Percentiles rank a stretch among this genome's conserved stretches.
Conservation (phyloP, 106 monocot species). For the Dendrobium nobile region DNA sequence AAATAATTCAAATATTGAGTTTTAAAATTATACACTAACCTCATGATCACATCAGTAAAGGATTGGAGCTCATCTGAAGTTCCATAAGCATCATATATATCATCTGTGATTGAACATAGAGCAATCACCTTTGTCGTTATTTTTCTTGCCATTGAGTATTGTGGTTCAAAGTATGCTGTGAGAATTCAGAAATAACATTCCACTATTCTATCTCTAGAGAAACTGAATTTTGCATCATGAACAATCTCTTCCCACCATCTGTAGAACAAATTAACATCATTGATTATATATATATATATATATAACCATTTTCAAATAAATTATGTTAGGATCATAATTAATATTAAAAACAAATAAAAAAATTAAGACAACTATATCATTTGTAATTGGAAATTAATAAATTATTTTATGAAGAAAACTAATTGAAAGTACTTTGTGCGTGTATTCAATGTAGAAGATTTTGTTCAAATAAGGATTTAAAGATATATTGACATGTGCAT, state of each 20-base stretch:
- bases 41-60: constrained; percentile 14
- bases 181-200: constrained; percentile 17
- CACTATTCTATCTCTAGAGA: constrained; percentile 5
- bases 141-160: constrained; percentile 3
- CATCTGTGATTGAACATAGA: not conserved
- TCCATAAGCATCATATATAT: constrained; percentile 12
- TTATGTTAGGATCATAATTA: too few species aligned
- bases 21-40: constrained; percentile 5
- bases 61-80: constrained; percentile 15
- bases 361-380: too few species aligned
- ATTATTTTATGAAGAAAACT: too few species aligned
- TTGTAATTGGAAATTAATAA: too few species aligned
- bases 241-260: constrained; percentile 18
- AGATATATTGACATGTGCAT: too few species aligned
- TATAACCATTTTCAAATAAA: too few species aligned
- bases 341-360: too few species aligned
- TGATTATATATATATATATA: not conserved
- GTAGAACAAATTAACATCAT: not conserved
- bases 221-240: not conserved
- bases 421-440: too few species aligned
- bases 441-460: too few species aligned
- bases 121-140: constrained; percentile 8
- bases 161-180: constrained; percentile 13
- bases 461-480: too few species aligned
- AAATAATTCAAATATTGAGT: not conserved